These are phyloP conservation scores for Apiospora aurea DNA, from an alignment of 2,329 filamentous ascomycete species.

Conservation along the genomic window DNA sequence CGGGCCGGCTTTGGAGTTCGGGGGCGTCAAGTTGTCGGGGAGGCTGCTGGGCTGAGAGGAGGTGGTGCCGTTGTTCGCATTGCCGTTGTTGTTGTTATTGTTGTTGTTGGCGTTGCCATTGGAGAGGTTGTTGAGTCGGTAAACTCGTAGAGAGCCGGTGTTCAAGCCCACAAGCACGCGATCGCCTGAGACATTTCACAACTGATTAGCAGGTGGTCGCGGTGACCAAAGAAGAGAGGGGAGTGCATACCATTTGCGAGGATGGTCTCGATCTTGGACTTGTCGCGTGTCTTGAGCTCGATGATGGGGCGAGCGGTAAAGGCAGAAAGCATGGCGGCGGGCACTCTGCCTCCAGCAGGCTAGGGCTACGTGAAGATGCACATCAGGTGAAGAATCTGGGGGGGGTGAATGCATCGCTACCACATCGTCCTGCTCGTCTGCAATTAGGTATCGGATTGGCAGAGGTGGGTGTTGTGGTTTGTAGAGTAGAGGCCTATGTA, in stretches of 20 bases:
- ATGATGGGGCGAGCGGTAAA: constrained; percentile 96
- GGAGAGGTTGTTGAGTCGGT: constrained; percentile 79
- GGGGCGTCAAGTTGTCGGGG: constrained; percentile 39
- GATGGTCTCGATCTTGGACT: constrained; percentile 96
- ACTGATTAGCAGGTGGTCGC: background rate
- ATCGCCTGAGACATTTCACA: constrained; percentile 65
- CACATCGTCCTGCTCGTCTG: background rate
- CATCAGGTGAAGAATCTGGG: constrained; percentile 14
- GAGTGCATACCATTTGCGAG: constrained; percentile 77
- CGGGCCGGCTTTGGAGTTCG: constrained; percentile 38
- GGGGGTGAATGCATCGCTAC: background rate
- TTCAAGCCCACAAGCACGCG: constrained; percentile 91
- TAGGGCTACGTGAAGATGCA: constrained; percentile 24
- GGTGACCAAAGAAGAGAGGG: constrained; percentile 18
- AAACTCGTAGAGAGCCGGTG: constrained; percentile 87
- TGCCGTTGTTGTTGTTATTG: constrained; percentile 38
- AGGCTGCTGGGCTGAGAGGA: constrained; percentile 31
- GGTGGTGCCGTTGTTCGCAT: constrained; percentile 27
- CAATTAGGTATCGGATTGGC: background rate
- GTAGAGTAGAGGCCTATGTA: background rate
- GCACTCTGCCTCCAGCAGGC: constrained; percentile 21
- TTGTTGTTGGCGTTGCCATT: constrained; percentile 48
- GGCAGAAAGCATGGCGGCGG: constrained; percentile 82
- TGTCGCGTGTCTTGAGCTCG: constrained; percentile 95
- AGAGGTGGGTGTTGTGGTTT: background rate